Evolutionary conservation across 2,329 filamentous ascomycete genomes (phyloP), one percentile per base, ranked within the genome.

Genomic region (Pseudomassariella vexata): DNA sequence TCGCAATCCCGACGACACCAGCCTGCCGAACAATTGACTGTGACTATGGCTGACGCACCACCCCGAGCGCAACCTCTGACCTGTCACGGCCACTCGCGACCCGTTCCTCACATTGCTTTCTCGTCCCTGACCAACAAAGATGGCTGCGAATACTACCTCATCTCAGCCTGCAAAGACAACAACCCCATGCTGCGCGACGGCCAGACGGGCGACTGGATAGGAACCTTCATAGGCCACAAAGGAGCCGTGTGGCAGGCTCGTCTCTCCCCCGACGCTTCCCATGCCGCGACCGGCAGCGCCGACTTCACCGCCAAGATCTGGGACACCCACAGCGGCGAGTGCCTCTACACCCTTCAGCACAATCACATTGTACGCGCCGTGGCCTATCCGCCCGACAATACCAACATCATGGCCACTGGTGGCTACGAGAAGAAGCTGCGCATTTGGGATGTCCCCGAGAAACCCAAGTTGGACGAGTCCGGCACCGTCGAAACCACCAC

Each of bases 131-230:
- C 88, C 42, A 77, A 88, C 42, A 82, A 87, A 52, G 82, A 88
- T 45, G 85, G 87, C 42, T n/a, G n/a, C n/a, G 76, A 82, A 43
- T 95, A 92, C 62, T 95, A 92, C 58, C 72, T 95, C 53, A 89
- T 95, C 44, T 95, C 89, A 17, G 88, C 89, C 45, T 92, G 87
- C 70, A 94, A 94, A 71, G 92, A 98, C 68, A 90, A 90, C 53
- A 96, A 96, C 57, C 92, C 92, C 30, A 96, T 96, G 89, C 82
- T 98, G 48, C 85, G 92, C 45, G 87, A 96, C 64, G 92, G 92
- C 41, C 76, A 94, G 40, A 98, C 90, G 28, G 92, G 92, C 37
- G 89, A 95, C 60, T 95, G 89, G 85, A 96, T 96, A 48, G 92
- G 92, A 29, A 96, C 92, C 22, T 96, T 96, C 56, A 82, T 98